Evolutionary conservation across 192 early-diverging fungal genomes (phyloP), one percentile per base, ranked within the genome.

Genomic region (Entomortierella lignicola): DNA sequence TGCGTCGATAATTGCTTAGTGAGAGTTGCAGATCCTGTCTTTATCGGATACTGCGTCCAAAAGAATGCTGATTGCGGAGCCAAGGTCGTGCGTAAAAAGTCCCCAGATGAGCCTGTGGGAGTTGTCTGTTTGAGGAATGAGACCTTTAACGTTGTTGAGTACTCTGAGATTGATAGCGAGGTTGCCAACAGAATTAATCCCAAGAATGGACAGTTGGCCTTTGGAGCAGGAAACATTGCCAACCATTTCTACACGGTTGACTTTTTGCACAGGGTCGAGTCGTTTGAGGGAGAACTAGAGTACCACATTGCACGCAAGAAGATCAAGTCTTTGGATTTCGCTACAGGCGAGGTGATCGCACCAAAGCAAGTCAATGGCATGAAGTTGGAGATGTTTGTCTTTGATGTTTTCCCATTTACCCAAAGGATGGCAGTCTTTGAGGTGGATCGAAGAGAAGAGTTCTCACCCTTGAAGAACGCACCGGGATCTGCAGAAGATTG

Each of bases 341-440:
- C 84, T 34, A 88, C 93, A 10, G 96, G 96, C 48, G 87, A 90
- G 65, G 62, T 81, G 29, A 71, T 93, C 48, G 68, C 81, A 0
- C 98, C 98, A 25, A 88, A 84, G 47, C 89, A 90, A 66, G 90
- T 91, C 81, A 98, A 97, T 71, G 98, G 97, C 53, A 96, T 99
- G 90, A 99, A 99, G 85, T 89, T 99, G 17, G 98, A 99, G 86
- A 89, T 96, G 72, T 99, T 99, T 84, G 97, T 99, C 48, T 99
- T 99, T 92, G 98, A 99, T 82, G 97, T 99, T 13, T 96, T 99
- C 83, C 97, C 98, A 27, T 96, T 91, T 70, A 91, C 92, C 29
- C 82, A 97, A 63, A 69, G 84, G 43, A 88, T 99, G 87, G 95
- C 97, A 31, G 96, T 98, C 37, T 87, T 99, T 47, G 96, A 99